Evolutionary conservation across 305 asterid species (phyloP).

Genomic region (Fraxinus baroniana): DNA sequence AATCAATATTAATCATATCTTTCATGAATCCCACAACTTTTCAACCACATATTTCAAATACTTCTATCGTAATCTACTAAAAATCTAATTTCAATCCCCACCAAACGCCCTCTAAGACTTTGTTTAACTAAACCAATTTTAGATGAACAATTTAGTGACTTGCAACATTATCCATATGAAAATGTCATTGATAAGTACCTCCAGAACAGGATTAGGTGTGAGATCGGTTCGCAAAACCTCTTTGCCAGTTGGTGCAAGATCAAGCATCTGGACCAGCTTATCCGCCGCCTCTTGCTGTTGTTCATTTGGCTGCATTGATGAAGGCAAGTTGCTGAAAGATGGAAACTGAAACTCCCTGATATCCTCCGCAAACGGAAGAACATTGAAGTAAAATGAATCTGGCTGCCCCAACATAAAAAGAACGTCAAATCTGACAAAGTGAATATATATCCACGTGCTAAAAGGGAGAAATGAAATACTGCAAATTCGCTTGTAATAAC

Average conservation of each 20-base stretch:
- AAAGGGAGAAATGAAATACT: neutral
- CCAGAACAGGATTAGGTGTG: constrained; percentile 86
- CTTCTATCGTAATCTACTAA: no score
- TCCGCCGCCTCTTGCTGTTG: constrained; percentile 85
- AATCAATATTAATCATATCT: no score
- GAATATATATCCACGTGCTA: constrained; percentile 8
- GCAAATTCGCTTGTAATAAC: constrained; percentile 24
- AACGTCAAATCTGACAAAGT: constrained; percentile 10
- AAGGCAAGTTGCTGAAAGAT: constrained; percentile 76
- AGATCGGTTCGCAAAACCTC: constrained; percentile 72
- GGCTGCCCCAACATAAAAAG: constrained; percentile 47
- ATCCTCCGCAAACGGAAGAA: constrained; percentile 98
- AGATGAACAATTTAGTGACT: neutral
- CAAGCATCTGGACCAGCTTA: constrained; percentile 79
- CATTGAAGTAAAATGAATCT: constrained; percentile 92
- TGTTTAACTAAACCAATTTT: neutral
- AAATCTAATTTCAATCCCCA: no score
- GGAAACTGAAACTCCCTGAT: constrained; percentile 95
- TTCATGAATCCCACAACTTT: no score
- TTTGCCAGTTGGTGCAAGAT: constrained; percentile 75
- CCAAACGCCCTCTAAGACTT: no score
- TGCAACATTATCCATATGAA: constrained; percentile 7
- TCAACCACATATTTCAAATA: no score
- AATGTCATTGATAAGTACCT: constrained; percentile 43
- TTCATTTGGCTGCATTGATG: constrained; percentile 77